phyloP scores from a whole-genome alignment of 139 green algal species.

The Monoraphidium neglectum region DNA sequence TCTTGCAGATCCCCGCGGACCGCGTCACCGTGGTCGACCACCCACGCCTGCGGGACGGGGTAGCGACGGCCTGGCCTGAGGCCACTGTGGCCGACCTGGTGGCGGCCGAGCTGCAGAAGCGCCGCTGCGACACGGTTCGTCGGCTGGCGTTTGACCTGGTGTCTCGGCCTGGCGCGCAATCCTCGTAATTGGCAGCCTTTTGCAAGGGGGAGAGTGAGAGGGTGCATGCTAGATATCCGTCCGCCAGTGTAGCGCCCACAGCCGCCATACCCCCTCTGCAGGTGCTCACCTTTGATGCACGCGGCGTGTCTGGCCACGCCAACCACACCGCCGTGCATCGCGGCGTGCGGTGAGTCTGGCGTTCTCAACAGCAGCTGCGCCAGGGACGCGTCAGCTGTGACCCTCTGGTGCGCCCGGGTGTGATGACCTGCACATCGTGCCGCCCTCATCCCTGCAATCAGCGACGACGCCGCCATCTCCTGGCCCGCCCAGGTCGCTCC shows the following conservation, averaged over 20 bases:
- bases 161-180: background rate
- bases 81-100: conserved; percentile 7
- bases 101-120: background rate
- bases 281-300: conserved; percentile 57
- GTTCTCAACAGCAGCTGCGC: no score
- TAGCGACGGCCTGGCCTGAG: conserved; percentile 13
- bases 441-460: no score
- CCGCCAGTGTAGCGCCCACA: background rate
- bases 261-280: conserved; percentile 13
- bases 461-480: no score
- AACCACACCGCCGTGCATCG: conserved; percentile 47
- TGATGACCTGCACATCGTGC: no score
- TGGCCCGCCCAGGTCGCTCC: background rate
- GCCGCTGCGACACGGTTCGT: conserved; percentile 9
- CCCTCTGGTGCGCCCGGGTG: no score
- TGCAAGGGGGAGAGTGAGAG: background rate
- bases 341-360: conserved; percentile 29
- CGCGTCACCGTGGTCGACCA: conserved; percentile 21
- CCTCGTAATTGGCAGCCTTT: background rate
- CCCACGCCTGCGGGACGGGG: conserved; percentile 20
- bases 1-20: conserved; percentile 3
- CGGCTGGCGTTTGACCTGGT: background rate
- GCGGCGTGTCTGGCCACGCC: conserved; percentile 52
- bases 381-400: no score
- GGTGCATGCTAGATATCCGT: background rate